phyloP scores from a whole-genome alignment of 225 moss, liverwort and hornwort genomes.

The Physcomitrellopsis africana region DNA sequence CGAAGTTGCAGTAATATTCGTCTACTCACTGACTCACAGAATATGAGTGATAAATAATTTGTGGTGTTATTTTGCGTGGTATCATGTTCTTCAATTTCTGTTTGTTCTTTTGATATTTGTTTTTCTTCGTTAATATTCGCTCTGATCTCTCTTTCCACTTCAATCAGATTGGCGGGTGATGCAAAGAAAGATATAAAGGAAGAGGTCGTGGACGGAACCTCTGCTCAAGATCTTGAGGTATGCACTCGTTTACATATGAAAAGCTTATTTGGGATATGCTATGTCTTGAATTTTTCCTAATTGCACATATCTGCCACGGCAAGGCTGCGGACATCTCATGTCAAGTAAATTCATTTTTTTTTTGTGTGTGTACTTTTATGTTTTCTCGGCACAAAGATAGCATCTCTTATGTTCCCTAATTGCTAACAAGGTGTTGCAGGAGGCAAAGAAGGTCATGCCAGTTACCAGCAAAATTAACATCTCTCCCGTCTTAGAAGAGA shows the following conservation, averaged over 20 bases:
- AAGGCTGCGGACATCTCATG: neutral
- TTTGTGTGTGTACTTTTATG: neutral
- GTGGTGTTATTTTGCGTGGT: neutral
- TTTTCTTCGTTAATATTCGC: neutral
- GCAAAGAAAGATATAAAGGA: conserved; percentile 57
- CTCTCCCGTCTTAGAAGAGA: conserved; percentile 76
- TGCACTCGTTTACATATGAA: neutral
- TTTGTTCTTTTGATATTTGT: neutral
- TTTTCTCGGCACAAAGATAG: neutral
- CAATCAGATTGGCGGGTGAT: conserved; percentile 50
- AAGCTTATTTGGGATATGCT: too few species aligned
- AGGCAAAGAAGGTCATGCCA: conserved; percentile 93
- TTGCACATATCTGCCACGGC: too few species aligned
- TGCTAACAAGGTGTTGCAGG: conserved; percentile 50
- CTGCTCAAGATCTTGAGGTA: conserved; percentile 90
- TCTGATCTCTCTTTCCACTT: conserved; percentile 6
- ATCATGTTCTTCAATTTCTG: neutral
- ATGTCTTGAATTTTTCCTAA: neutral
- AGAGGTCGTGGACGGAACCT: conserved; percentile 66
- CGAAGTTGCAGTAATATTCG: conserved; percentile 42
- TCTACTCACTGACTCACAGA: neutral
- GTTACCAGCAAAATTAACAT: conserved; percentile 79
- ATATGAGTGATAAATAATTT: neutral
- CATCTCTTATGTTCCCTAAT: conserved; percentile 1
- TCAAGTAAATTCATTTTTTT: neutral